These are phyloP conservation scores for Heterobasidion parviporum DNA, from an alignment of 1,284 basidiomycete genomes.

Conservation along the genomic window DNA sequence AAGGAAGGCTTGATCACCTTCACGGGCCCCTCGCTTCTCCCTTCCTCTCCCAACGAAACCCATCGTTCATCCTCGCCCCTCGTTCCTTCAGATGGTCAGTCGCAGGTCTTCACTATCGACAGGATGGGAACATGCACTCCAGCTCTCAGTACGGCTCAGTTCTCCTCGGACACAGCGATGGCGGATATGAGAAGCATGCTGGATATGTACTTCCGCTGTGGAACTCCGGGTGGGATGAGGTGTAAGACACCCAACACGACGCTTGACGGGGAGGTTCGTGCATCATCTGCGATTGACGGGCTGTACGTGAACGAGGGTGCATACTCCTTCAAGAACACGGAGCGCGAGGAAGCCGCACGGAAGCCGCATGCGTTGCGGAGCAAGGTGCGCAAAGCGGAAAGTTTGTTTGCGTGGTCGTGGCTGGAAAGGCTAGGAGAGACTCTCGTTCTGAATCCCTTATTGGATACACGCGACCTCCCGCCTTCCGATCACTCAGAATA, in stretches of 20 bases:
- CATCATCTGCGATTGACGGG: constrained; percentile 29
- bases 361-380: constrained; percentile 1
- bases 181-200: constrained; percentile 20
- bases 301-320: constrained; percentile 17
- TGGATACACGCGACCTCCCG: neutral
- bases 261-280: constrained; percentile 8
- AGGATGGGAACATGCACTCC: constrained; percentile 12
- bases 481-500: constrained; percentile 9
- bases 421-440: constrained; percentile 8
- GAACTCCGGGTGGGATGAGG: neutral
- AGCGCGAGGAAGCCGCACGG: constrained; percentile 13
- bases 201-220: constrained; percentile 19
- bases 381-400: neutral
- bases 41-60: constrained; percentile 13
- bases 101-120: constrained; percentile 31
- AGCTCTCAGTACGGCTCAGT: constrained; percentile 9
- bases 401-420: constrained; percentile 12
- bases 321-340: neutral
- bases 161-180: constrained; percentile 12
- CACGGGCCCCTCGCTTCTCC: constrained; percentile 38
- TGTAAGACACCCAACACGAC: neutral
- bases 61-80: constrained; percentile 2
- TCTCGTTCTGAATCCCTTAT: constrained; percentile 2
- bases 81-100: constrained; percentile 23
- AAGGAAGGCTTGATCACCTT: constrained; percentile 49